phyloP scores from a whole-genome alignment of 1,139 yeast genomes.

The Blastobotrys raffinosifermentans region DNA sequence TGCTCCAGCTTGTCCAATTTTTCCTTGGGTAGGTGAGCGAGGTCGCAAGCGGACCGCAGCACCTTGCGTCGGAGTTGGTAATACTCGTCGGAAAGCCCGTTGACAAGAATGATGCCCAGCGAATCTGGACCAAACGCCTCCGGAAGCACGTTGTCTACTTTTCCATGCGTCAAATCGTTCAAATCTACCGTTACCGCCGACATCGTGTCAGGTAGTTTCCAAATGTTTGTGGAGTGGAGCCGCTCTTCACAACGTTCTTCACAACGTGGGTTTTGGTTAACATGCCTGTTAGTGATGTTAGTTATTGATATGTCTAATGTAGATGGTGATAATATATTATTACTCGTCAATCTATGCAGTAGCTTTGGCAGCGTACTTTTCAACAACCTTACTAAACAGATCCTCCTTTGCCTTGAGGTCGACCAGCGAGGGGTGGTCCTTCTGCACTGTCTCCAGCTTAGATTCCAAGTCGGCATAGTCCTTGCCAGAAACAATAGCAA shows the following conservation, averaged over 20 bases:
- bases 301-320: too few relatives aligned
- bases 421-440: conserved; percentile 46
- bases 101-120: conserved; percentile 47
- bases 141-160: conserved; percentile 33
- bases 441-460: conserved; percentile 39
- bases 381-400: conserved; percentile 52
- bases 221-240: too few relatives aligned
- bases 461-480: conserved; percentile 40
- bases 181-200: conserved; percentile 34
- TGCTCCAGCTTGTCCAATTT: conserved; percentile 40
- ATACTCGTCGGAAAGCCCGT: conserved; percentile 41
- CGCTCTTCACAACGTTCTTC: too few relatives aligned
- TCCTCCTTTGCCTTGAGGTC: conserved; percentile 49
- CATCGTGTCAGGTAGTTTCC: too few relatives aligned
- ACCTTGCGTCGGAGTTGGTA: conserved; percentile 40
- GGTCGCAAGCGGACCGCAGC: conserved; percentile 40
- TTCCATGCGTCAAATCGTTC: conserved; percentile 35
- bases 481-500: conserved; percentile 45
- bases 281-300: too few relatives aligned
- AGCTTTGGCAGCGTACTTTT: conserved; percentile 40
- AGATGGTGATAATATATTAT: too few relatives aligned
- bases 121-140: conserved; percentile 55
- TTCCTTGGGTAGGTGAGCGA: conserved; percentile 41
- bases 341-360: conserved; percentile 4
- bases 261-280: too few relatives aligned